Evolutionary conservation across 495 filamentous ascomycete genomes (phyloP).

Genomic region (Penicillium salamii): DNA sequence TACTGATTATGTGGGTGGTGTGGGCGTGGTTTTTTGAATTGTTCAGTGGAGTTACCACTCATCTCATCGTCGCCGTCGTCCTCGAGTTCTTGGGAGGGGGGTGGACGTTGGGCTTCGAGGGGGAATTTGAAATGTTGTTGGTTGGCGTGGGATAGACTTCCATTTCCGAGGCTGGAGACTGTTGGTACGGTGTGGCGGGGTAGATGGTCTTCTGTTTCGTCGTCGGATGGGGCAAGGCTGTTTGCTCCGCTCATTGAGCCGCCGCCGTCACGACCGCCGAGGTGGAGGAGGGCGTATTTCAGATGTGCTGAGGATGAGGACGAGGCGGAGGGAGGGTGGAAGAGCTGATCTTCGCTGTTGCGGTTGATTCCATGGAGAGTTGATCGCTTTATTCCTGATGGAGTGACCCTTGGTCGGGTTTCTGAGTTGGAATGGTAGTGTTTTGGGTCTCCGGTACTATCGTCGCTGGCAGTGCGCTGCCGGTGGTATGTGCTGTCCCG

Average conservation of each 20-base stretch:
- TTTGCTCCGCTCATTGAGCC: constrained; percentile 43
- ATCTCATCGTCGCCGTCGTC: constrained; percentile 53
- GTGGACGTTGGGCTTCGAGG: constrained; percentile 10
- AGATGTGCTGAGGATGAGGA: constrained; percentile 19
- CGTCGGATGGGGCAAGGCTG: constrained; percentile 40
- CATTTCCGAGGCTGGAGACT: neutral
- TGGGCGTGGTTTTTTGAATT: constrained; percentile 20
- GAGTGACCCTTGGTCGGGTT: neutral
- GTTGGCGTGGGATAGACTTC: constrained; percentile 1
- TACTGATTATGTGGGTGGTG: constrained; percentile 26
- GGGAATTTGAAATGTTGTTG: constrained; percentile 7
- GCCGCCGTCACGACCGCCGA: constrained; percentile 44
- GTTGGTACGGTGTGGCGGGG: constrained; percentile 5
- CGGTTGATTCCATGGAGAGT: constrained; percentile 20
- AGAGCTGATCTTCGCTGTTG: constrained; percentile 36
- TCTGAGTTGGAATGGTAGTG: constrained; percentile 16
- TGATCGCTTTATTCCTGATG: constrained; percentile 14
- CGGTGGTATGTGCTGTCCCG: neutral
- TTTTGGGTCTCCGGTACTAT: constrained; percentile 7
- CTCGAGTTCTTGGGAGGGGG: constrained; percentile 37
- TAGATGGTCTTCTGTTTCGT: constrained; percentile 29
- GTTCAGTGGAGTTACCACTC: constrained; percentile 31
- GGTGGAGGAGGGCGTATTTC: constrained; percentile 35
- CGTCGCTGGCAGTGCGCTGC: neutral
- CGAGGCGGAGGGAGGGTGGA: constrained; percentile 27